Percentiles rank a stretch among this genome's conserved stretches.
phyloP scores from a whole-genome alignment of 306 rosid species.

The Cucumis cinereus region DNA sequence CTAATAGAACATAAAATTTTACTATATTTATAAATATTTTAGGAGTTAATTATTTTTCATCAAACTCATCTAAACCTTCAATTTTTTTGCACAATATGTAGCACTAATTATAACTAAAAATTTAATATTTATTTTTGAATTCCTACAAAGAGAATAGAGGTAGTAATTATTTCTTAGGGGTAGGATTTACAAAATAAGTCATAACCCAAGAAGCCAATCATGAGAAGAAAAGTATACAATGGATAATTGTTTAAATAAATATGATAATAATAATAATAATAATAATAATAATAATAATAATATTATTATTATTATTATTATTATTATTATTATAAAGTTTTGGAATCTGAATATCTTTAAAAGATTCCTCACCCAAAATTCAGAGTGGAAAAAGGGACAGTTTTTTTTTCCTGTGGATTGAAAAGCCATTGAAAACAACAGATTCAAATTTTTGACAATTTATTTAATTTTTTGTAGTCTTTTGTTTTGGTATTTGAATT shows the following conservation, averaged over 20 bases:
- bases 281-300: too few relatives aligned
- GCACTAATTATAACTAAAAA: too few relatives aligned
- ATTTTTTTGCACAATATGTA: too few relatives aligned
- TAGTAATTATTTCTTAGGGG: too few relatives aligned
- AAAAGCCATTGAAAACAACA: background rate
- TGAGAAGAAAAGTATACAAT: background rate
- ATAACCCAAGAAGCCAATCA: background rate
- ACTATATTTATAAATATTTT: too few relatives aligned
- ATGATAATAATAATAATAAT: background rate
- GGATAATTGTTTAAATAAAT: background rate
- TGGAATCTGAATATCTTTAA: background rate
- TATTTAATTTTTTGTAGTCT: background rate
- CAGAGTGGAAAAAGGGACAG: background rate
- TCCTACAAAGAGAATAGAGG: too few relatives aligned
- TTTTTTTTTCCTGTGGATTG: background rate
- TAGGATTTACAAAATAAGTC: background rate
- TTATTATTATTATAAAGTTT: background rate
- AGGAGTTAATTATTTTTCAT: too few relatives aligned
- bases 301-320: background rate
- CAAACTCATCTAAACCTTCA: too few relatives aligned
- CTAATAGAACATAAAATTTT: too few relatives aligned
- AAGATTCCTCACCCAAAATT: background rate
- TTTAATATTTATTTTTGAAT: too few relatives aligned
- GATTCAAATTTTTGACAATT: background rate
- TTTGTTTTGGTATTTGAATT: background rate